These are phyloP conservation scores for Jatropha curcas DNA, from an alignment of 345 rosid species.

Conservation along the genomic window DNA sequence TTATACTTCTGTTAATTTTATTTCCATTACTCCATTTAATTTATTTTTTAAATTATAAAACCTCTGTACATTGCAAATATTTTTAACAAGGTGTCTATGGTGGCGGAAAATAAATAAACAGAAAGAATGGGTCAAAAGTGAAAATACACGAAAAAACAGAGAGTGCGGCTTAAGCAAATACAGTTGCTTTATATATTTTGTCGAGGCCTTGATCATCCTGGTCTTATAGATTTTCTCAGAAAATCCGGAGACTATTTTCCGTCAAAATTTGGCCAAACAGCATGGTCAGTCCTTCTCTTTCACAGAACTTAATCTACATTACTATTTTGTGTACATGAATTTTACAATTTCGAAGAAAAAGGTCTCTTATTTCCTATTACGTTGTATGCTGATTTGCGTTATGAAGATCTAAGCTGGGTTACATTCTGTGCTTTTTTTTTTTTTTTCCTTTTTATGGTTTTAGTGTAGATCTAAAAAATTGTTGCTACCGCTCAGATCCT, in stretches of 20 bases:
- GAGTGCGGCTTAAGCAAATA: not conserved
- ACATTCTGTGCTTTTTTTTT: no score
- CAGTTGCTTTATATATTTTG: not conserved
- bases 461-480: not conserved
- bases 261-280: conserved; percentile 16
- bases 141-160: not conserved
- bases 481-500: not conserved
- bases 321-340: not conserved
- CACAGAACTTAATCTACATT: not conserved
- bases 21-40: no score
- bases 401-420: no score
- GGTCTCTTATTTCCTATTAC: not conserved
- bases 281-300: not conserved
- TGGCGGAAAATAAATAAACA: not conserved
- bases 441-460: not conserved
- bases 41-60: no score
- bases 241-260: not conserved
- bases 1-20: no score
- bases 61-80: no score
- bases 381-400: no score
- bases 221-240: not conserved
- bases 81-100: no score
- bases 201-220: not conserved
- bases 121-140: not conserved
- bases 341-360: not conserved